These are phyloP conservation scores for Microdochium trichocladiopsis DNA, from an alignment of 2,329 filamentous ascomycete species.

Conservation along the genomic window DNA sequence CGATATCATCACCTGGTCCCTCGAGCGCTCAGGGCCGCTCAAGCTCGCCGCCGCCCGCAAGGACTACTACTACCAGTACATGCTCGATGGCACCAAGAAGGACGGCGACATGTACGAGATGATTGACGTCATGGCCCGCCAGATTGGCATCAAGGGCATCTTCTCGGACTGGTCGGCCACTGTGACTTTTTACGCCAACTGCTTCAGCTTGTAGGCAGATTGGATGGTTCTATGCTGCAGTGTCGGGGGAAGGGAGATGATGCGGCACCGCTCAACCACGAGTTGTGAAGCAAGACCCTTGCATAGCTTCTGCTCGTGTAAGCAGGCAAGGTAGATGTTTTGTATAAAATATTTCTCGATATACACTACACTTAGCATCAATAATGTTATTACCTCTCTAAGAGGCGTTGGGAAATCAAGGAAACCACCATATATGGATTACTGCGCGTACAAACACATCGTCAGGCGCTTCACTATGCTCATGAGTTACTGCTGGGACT, in stretches of 20 bases:
- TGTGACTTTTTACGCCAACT: conserved; percentile 66
- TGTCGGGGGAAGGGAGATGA: background rate
- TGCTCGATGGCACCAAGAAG: conserved; percentile 46
- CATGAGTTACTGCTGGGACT: too few species aligned
- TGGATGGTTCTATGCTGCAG: background rate
- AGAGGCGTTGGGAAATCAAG: too few species aligned
- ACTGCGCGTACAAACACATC: too few species aligned
- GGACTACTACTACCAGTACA: conserved; percentile 50
- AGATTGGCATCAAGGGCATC: conserved; percentile 54
- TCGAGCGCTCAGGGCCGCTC: conserved; percentile 59
- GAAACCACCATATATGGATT: too few species aligned
- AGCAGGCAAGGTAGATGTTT: too few species aligned
- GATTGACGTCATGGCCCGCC: conserved; percentile 54
- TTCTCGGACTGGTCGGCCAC: conserved; percentile 67
- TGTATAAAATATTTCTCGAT: too few species aligned
- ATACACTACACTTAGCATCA: too few species aligned
- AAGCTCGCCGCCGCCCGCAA: conserved; percentile 21
- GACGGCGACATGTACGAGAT: conserved; percentile 63
- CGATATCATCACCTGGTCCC: conserved; percentile 60
- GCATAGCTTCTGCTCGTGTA: too few species aligned
- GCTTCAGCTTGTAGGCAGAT: conserved; percentile 34
- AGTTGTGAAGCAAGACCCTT: too few species aligned
- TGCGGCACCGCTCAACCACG: background rate
- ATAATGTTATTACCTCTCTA: too few species aligned
- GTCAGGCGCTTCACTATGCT: too few species aligned